phyloP scores from a whole-genome alignment of 2,329 filamentous ascomycete species.

The Fusarium sp. region DNA sequence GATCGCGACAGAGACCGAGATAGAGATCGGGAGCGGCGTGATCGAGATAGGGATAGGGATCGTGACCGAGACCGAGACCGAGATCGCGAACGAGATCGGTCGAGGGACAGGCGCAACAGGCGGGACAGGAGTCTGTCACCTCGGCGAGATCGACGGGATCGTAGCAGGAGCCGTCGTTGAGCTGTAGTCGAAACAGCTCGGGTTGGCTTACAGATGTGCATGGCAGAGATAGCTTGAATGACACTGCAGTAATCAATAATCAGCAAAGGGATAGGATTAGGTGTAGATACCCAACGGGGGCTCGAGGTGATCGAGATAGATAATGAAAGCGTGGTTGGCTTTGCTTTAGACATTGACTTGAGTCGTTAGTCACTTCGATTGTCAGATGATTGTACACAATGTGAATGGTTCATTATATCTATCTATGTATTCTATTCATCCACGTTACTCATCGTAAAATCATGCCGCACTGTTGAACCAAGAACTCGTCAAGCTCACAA shows the following conservation, averaged over 20 bases:
- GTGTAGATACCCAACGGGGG: slow-evolving; percentile 35
- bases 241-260: not conserved
- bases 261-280: not conserved
- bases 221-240: not conserved
- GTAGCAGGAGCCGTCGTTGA: slow-evolving; percentile 56
- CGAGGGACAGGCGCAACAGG: slow-evolving; percentile 39
- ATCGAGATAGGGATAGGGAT: slow-evolving; percentile 39
- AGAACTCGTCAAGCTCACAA: slow-evolving; percentile 31
- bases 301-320: not conserved
- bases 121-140: slow-evolving; percentile 49
- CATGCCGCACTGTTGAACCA: slow-evolving; percentile 37
- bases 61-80: slow-evolving; percentile 32
- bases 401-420: slow-evolving; percentile 31
- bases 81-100: slow-evolving; percentile 33
- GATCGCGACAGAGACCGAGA: slow-evolving; percentile 50
- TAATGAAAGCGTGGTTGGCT: not conserved
- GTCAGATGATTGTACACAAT: not conserved
- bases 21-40: slow-evolving; percentile 45
- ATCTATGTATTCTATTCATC: slow-evolving; percentile 29
- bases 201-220: slow-evolving; percentile 35
- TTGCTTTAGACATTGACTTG: not conserved
- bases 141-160: slow-evolving; percentile 50
- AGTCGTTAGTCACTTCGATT: not conserved
- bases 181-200: slow-evolving; percentile 46
- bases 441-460: slow-evolving; percentile 16